Conservation (phyloP, 1,139 yeast species). For the Debaryomycetaceae sp. region DNA sequence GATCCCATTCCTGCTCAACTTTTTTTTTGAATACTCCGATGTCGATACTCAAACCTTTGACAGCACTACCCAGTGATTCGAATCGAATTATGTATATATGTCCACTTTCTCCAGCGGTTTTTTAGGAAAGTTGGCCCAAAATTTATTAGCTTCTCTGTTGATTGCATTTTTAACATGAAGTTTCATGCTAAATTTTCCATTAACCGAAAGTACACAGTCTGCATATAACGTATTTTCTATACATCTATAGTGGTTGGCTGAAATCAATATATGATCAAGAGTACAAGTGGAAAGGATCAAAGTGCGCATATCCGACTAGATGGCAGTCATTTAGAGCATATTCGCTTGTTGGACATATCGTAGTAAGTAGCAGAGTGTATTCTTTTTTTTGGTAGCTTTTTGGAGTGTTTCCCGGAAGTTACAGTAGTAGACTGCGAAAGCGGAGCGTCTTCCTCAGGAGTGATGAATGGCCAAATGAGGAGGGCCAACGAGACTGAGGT, state of each 20-base stretch:
- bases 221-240: neutral
- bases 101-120: neutral
- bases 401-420: neutral
- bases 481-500: constrained; percentile 1
- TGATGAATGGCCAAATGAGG: neutral
- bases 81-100: too few species aligned
- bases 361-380: neutral
- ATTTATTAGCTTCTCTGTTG: neutral
- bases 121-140: neutral
- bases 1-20: constrained; percentile 19
- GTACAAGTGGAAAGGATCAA: neutral
- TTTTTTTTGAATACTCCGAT: too few species aligned
- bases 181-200: constrained; percentile 8
- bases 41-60: too few species aligned
- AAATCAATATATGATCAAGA: neutral
- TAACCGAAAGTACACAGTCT: constrained; percentile 6
- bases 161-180: constrained; percentile 5
- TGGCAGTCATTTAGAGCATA: neutral
- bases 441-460: neutral
- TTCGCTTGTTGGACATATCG: neutral
- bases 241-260: neutral
- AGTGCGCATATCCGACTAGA: neutral
- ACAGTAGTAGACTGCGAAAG: neutral
- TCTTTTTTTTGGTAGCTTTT: neutral
- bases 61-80: too few species aligned